phyloP scores from a whole-genome alignment of 1,284 basidiomycete species.

The Sporisorium graminicola region DNA sequence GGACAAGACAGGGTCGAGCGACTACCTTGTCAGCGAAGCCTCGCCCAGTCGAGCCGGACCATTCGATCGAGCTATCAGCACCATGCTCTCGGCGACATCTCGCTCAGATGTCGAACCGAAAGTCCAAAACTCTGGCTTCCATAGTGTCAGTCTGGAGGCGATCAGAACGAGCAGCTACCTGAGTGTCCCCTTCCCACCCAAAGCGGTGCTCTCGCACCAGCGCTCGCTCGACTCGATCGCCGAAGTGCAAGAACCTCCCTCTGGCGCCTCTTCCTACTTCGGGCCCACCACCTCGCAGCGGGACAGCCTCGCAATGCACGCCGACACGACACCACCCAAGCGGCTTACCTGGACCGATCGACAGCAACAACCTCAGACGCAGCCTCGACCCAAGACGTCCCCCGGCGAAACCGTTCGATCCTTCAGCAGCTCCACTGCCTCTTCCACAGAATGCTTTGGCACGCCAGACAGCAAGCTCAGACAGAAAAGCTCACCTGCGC shows the following conservation, averaged over 20 bases:
- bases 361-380: neutral
- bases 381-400: slow-evolving; percentile 9
- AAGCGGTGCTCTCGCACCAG: slow-evolving; percentile 3
- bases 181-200: neutral
- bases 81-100: slow-evolving; percentile 5
- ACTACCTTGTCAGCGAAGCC: slow-evolving; percentile 1
- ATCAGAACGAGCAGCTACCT: slow-evolving; percentile 1
- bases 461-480: slow-evolving; percentile 1
- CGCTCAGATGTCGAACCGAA: neutral
- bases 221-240: slow-evolving; percentile 39
- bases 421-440: neutral
- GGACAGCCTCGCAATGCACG: neutral
- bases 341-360: slow-evolving; percentile 13
- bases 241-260: slow-evolving; percentile 30
- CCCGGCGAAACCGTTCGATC: slow-evolving; percentile 3
- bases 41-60: slow-evolving; percentile 1
- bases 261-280: slow-evolving; percentile 1
- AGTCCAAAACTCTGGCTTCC: neutral
- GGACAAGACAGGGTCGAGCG: slow-evolving; percentile 9
- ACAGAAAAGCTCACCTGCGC: slow-evolving; percentile 3
- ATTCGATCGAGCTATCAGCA: slow-evolving; percentile 21
- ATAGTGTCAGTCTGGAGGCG: neutral
- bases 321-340: neutral
- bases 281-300: neutral
- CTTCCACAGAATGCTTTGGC: neutral